Conservation (phyloP, 2,329 filamentous ascomycete species). For the Aureobasidium sp. region DNA sequence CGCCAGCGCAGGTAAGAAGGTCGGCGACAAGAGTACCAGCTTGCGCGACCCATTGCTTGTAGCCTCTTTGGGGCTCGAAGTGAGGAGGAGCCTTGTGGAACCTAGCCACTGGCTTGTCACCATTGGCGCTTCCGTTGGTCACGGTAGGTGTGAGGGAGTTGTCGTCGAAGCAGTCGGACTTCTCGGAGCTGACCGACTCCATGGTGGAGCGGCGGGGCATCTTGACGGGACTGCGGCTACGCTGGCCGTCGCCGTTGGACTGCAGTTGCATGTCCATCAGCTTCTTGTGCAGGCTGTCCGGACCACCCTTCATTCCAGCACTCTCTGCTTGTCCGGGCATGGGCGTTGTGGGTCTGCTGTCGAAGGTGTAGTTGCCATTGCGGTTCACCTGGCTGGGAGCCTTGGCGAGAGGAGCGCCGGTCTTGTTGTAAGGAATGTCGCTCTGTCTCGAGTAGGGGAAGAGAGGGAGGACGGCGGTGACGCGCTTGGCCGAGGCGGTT, state of each 20-base stretch:
- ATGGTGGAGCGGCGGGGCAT: slow-evolving; percentile 18
- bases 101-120: slow-evolving; percentile 43
- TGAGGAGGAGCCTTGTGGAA: slow-evolving; percentile 43
- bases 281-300: slow-evolving; percentile 61
- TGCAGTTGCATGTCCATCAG: slow-evolving; percentile 59
- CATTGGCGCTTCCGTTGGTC: slow-evolving; percentile 45
- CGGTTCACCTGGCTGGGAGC: slow-evolving; percentile 43
- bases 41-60: slow-evolving; percentile 98
- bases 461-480: slow-evolving; percentile 87
- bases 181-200: slow-evolving; percentile 24
- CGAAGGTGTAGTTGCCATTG: slow-evolving; percentile 66
- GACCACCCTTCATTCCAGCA: slow-evolving; percentile 55
- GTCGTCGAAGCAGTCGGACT: slow-evolving; percentile 20
- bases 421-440: slow-evolving; percentile 94
- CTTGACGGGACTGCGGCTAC: slow-evolving; percentile 10
- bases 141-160: slow-evolving; percentile 12
- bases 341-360: slow-evolving; percentile 83
- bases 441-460: slow-evolving; percentile 97
- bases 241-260: slow-evolving; percentile 28
- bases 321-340: slow-evolving; percentile 61
- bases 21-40: slow-evolving; percentile 92
- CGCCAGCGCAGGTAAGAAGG: slow-evolving; percentile 86
- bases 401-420: slow-evolving; percentile 77
- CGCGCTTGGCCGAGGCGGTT: slow-evolving; percentile 79
- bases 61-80: slow-evolving; percentile 78